Conservation (phyloP, 192 early-diverging fungal species). For the Backusella parvicylindrica region DNA sequence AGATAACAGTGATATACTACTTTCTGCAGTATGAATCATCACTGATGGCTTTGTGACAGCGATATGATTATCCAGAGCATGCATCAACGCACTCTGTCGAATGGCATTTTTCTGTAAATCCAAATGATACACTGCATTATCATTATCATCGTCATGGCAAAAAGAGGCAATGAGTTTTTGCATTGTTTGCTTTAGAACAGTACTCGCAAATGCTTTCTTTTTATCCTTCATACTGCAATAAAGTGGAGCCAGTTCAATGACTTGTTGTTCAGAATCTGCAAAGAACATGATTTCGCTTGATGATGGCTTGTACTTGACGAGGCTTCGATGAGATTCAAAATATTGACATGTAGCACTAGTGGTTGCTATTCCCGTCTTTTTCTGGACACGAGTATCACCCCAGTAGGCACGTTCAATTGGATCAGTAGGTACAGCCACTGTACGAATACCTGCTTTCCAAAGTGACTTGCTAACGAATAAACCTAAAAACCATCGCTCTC, state of each 20-base stretch:
- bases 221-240: background rate
- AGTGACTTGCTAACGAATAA: conserved; percentile 13
- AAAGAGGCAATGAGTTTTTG: background rate
- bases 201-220: background rate
- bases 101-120: background rate
- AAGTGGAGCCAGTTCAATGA: background rate
- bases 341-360: conserved; percentile 19
- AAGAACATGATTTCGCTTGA: background rate
- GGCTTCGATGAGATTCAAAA: background rate
- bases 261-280: background rate
- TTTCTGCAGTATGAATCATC: conserved; percentile 34
- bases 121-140: background rate
- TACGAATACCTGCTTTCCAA: conserved; percentile 33
- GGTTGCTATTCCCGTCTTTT: conserved; percentile 16
- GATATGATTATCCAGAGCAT: conserved; percentile 8
- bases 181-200: background rate
- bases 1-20: conserved; percentile 5
- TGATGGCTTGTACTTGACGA: background rate
- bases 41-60: conserved; percentile 31
- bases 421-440: conserved; percentile 42
- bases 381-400: conserved; percentile 35
- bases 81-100: background rate
- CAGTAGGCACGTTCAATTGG: conserved; percentile 38
- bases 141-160: background rate
- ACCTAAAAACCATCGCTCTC: background rate